phyloP scores from a whole-genome alignment of 495 filamentous ascomycete species.

The Annulohypoxylon stygium region DNA sequence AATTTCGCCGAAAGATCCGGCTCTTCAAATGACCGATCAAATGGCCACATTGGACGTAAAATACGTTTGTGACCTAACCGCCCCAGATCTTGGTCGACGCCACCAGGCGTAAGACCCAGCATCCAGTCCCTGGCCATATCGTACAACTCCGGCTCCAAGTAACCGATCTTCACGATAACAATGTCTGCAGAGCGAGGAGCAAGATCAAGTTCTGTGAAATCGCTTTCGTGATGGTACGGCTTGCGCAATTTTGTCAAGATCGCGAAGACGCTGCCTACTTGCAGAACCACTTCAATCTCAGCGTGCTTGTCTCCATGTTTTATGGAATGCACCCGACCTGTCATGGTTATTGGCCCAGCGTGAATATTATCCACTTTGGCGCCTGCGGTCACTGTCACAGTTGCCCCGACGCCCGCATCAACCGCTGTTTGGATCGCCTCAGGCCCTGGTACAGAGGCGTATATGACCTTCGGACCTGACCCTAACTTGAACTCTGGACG shows the following conservation, averaged over 20 bases:
- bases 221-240: constrained; percentile 68
- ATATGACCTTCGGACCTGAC: constrained; percentile 63
- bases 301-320: constrained; percentile 66
- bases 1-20: constrained; percentile 59
- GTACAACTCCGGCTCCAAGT: constrained; percentile 69
- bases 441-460: constrained; percentile 68
- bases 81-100: constrained; percentile 67
- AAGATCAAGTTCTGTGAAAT: constrained; percentile 66
- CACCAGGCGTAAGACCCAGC: constrained; percentile 67
- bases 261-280: constrained; percentile 66
- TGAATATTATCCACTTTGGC: constrained; percentile 68
- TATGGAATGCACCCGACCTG: constrained; percentile 66
- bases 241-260: constrained; percentile 70
- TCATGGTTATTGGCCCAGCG: constrained; percentile 66
- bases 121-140: constrained; percentile 69
- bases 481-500: constrained; percentile 61
- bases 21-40: constrained; percentile 58
- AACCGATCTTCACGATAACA: constrained; percentile 72
- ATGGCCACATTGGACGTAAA: constrained; percentile 68
- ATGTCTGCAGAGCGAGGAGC: constrained; percentile 63
- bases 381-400: constrained; percentile 67
- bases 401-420: constrained; percentile 63
- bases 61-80: constrained; percentile 65
- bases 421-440: constrained; percentile 61
- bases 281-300: constrained; percentile 64